phyloP scores from a whole-genome alignment of 306 rosid genomes.

The Luffa aegyptiaca region DNA sequence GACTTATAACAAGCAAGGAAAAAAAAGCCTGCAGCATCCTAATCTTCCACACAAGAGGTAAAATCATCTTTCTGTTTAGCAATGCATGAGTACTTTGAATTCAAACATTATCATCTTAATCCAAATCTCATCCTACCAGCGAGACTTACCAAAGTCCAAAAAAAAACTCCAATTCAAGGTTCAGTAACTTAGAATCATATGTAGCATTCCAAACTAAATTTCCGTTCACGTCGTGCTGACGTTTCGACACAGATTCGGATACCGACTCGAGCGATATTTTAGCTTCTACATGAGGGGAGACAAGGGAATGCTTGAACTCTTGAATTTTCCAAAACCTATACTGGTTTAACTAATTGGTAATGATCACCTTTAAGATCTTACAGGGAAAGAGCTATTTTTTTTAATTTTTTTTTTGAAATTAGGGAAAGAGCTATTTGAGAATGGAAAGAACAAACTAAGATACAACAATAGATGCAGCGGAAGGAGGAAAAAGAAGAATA shows the following conservation, averaged over 20 bases:
- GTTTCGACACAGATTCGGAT: background rate
- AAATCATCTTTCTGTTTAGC: background rate
- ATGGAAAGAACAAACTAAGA: background rate
- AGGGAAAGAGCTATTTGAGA: background rate
- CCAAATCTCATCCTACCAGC: background rate
- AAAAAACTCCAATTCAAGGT: background rate
- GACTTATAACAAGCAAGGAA: too few species aligned
- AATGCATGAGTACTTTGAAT: background rate
- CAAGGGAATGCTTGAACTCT: background rate
- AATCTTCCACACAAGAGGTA: background rate
- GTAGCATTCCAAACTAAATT: background rate
- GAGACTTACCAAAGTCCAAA: background rate
- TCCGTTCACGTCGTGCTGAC: background rate
- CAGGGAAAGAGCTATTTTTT: background rate
- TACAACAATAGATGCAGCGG: background rate
- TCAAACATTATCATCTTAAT: background rate
- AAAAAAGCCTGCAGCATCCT: too few species aligned
- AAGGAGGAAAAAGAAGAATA: background rate
- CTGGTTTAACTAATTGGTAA: background rate
- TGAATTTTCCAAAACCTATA: background rate
- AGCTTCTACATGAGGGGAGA: background rate
- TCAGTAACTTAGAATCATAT: background rate
- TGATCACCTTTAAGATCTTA: conserved; percentile 1
- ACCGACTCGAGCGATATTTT: background rate
- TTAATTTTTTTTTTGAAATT: too few species aligned